phyloP scores from a whole-genome alignment of 2,329 filamentous ascomycete genomes.

The Colletotrichum incanum region DNA sequence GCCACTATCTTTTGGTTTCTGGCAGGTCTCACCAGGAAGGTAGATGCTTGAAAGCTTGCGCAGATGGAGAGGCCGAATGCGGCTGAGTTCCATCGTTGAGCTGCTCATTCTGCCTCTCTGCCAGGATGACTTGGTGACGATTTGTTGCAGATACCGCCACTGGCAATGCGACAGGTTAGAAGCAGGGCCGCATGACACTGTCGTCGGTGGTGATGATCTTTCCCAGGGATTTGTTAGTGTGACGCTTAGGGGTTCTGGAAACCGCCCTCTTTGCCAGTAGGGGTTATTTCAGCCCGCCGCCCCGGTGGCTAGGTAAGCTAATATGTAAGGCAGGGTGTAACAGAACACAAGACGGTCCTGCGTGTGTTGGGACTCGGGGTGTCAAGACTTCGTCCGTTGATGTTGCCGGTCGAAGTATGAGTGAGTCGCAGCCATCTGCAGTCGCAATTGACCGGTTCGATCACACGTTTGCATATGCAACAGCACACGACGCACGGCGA shows the following conservation, averaged over 20 bases:
- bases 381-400: constrained; percentile 18
- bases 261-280: constrained; percentile 12
- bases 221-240: constrained; percentile 24
- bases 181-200: constrained; percentile 18
- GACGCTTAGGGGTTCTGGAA: constrained; percentile 12
- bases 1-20: constrained; percentile 9
- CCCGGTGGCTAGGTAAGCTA: constrained; percentile 12
- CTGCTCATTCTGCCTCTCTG: neutral
- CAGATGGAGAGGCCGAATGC: neutral
- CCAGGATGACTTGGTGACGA: constrained; percentile 30
- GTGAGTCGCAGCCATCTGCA: constrained; percentile 3
- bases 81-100: constrained; percentile 1
- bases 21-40: constrained; percentile 21
- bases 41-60: constrained; percentile 20
- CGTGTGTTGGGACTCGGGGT: neutral
- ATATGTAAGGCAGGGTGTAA: neutral
- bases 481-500: neutral
- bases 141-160: constrained; percentile 32
- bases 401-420: neutral
- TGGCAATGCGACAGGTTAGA: constrained; percentile 27
- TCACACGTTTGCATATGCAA: constrained; percentile 2
- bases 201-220: neutral
- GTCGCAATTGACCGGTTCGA: neutral
- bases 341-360: constrained; percentile 12
- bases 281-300: constrained; percentile 3